These are phyloP conservation scores for Cicer bijugum DNA, from an alignment of 306 rosid genomes.

Conservation along the genomic window DNA sequence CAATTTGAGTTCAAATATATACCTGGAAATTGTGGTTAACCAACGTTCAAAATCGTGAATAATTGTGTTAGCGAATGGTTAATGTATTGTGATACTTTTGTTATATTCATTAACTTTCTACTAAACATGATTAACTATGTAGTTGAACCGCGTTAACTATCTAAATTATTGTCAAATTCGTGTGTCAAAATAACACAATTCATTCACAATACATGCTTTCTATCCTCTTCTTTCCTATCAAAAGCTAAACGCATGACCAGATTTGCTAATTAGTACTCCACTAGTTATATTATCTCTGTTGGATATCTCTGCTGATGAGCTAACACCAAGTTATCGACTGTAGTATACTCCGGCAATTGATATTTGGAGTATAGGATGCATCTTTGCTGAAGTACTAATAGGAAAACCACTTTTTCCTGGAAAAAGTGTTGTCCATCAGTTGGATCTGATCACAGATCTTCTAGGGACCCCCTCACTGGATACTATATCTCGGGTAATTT, in stretches of 20 bases:
- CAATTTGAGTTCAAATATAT: too few species aligned
- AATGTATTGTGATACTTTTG: too few species aligned
- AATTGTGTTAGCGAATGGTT: too few species aligned
- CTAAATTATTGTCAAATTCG: too few species aligned
- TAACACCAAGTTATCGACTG: constrained; percentile 33
- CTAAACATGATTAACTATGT: too few species aligned
- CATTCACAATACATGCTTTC: constrained; percentile 36
- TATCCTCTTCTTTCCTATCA: constrained; percentile 39
- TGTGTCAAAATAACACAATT: too few species aligned
- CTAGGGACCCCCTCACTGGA: constrained; percentile 93
- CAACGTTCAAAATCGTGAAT: too few species aligned
- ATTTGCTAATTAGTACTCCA: constrained; percentile 25
- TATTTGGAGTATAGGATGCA: constrained; percentile 97
- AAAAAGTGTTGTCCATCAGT: constrained; percentile 94
- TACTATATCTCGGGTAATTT: constrained; percentile 77
- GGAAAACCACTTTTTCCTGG: constrained; percentile 98
- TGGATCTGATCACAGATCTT: constrained; percentile 93
- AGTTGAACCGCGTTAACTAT: too few species aligned
- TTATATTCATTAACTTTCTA: too few species aligned
- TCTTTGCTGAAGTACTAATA: constrained; percentile 87
- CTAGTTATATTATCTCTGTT: constrained; percentile 28
- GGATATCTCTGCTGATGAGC: constrained; percentile 16
- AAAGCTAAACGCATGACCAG: constrained; percentile 40
- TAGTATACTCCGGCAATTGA: constrained; percentile 99
- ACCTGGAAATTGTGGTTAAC: too few species aligned